Evolutionary conservation across 768 basidiomycete species (phyloP).

Genomic region (Boletus fagicola): DNA sequence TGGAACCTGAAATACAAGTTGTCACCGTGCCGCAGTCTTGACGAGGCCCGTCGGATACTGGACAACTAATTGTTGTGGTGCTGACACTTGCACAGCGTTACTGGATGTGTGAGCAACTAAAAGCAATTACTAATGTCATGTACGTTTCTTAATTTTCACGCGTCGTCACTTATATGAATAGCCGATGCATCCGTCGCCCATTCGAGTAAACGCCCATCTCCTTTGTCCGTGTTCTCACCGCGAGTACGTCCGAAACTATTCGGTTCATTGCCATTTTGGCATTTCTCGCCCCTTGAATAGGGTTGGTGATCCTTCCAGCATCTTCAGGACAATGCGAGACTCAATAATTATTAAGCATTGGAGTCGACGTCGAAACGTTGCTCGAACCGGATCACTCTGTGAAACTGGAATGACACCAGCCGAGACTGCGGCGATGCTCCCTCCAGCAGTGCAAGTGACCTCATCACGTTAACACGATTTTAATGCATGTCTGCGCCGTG

Average conservation of each 20-base stretch:
- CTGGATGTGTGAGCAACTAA: conserved; percentile 4
- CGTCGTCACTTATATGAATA: conserved; percentile 2
- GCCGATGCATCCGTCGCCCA: conserved; percentile 3
- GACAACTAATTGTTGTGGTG: not conserved
- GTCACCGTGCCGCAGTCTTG: not conserved
- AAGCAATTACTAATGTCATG: not conserved
- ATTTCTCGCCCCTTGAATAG: conserved; percentile 3
- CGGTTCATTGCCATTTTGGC: not conserved
- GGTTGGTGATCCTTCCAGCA: not conserved
- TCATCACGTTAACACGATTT: conserved; percentile 33
- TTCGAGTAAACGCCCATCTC: conserved; percentile 7
- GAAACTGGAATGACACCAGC: conserved; percentile 9
- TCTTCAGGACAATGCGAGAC: conserved; percentile 3
- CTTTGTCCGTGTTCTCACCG: not conserved
- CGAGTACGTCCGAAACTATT: conserved; percentile 5
- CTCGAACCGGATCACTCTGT: conserved; percentile 11
- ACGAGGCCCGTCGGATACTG: not conserved
- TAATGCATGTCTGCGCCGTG: conserved; percentile 29
- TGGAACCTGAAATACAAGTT: not conserved
- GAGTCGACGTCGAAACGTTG: not conserved
- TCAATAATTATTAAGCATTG: not conserved
- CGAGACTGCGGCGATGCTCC: conserved; percentile 21
- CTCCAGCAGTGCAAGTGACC: conserved; percentile 24
- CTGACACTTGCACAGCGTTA: conserved; percentile 1
- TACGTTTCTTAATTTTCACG: conserved; percentile 3